A percentile compares a stretch with the other conserved stretches of the same genome.
Conservation (phyloP, 345 rosid species). For the Heritiera fomes region DNA sequence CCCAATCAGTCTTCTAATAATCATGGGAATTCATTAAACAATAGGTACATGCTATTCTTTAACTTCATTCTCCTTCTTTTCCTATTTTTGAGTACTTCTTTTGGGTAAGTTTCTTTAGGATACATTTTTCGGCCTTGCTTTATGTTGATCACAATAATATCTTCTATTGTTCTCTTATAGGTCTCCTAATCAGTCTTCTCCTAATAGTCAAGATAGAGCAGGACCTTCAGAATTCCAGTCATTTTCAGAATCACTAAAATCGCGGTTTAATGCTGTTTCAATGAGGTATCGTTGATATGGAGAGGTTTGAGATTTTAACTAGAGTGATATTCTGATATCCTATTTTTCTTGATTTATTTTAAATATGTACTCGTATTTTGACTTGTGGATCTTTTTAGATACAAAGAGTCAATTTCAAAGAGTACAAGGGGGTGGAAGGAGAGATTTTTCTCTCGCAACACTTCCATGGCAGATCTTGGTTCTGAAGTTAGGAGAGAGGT, state of each 20-base stretch:
- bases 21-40: slow-evolving; percentile 34
- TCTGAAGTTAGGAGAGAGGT: slow-evolving; percentile 88
- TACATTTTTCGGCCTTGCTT: background rate
- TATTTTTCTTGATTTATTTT: background rate
- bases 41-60: slow-evolving; percentile 42
- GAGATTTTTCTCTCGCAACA: slow-evolving; percentile 77
- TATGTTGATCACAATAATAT: background rate
- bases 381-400: slow-evolving; percentile 40
- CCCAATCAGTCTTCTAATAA: slow-evolving; percentile 47
- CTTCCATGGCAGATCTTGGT: slow-evolving; percentile 65
- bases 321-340: background rate
- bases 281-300: slow-evolving; percentile 45
- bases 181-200: slow-evolving; percentile 54
- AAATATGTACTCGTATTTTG: background rate
- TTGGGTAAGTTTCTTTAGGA: background rate
- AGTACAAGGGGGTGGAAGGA: slow-evolving; percentile 95
- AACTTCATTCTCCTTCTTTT: background rate
- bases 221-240: slow-evolving; percentile 89
- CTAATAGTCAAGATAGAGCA: slow-evolving; percentile 70
- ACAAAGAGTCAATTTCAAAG: slow-evolving; percentile 91
- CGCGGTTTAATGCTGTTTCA: slow-evolving; percentile 74
- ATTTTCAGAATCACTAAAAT: slow-evolving; percentile 82
- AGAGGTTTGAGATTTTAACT: background rate
- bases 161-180: slow-evolving; percentile 27
- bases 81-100: background rate